These are phyloP conservation scores for Fraxinus dipetala DNA, from an alignment of 305 asterid species.

Conservation along the genomic window DNA sequence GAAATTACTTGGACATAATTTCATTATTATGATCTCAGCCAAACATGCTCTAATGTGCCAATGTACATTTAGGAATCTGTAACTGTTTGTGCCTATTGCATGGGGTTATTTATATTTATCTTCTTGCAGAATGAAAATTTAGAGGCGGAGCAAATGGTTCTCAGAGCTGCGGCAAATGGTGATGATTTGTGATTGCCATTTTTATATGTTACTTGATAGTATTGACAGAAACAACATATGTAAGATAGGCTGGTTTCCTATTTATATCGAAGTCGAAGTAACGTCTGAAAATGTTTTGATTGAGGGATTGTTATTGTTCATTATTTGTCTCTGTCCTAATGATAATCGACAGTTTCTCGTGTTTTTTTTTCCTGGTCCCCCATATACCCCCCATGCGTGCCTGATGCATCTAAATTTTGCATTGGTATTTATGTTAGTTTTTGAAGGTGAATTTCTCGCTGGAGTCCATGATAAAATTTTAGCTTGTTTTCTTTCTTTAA, in stretches of 20 bases:
- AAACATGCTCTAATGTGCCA: background rate
- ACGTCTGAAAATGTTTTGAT: background rate
- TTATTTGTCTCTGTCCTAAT: background rate
- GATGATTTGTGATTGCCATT: constrained; percentile 39
- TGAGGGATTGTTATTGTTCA: background rate
- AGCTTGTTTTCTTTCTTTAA: background rate
- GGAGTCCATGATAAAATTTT: background rate
- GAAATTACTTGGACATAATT: background rate
- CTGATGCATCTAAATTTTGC: background rate
- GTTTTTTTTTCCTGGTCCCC: background rate
- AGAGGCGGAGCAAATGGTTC: constrained; percentile 46
- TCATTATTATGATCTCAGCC: background rate
- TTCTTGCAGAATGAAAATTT: constrained; percentile 40
- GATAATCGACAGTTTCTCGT: constrained; percentile 16
- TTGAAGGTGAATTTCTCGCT: background rate
- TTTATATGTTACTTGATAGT: constrained; percentile 5
- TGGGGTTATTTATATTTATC: background rate
- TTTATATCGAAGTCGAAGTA: background rate
- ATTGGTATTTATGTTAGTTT: background rate
- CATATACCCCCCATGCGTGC: background rate
- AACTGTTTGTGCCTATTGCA: background rate
- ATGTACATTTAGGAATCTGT: background rate
- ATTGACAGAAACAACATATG: constrained; percentile 1
- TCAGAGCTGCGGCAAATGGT: constrained; percentile 40
- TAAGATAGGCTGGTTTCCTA: constrained; percentile 25